Percentiles rank a stretch among this genome's conserved stretches.
These are phyloP conservation scores for Pisolithus orientalis DNA, from an alignment of 768 basidiomycete genomes.

Conservation along the genomic window DNA sequence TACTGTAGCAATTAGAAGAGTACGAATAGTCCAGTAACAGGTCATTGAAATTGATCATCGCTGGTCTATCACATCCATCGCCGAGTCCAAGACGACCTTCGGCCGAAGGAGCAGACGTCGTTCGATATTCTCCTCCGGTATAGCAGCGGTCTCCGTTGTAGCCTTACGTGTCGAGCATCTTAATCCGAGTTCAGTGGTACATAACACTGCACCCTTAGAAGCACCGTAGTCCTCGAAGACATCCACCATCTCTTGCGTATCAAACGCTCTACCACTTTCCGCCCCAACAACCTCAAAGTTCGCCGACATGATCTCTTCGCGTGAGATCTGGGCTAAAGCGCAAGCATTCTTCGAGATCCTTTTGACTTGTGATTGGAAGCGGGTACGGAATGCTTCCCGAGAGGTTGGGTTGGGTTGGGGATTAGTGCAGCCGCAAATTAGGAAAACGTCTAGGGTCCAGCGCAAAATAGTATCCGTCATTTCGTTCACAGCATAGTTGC, in stretches of 20 bases:
- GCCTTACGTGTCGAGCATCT: slow-evolving; percentile 51
- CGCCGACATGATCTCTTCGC: slow-evolving; percentile 74
- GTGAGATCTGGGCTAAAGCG: slow-evolving; percentile 54
- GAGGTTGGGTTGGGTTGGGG: slow-evolving; percentile 34
- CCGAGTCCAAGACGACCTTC: slow-evolving; percentile 75
- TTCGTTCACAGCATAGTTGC: slow-evolving; percentile 63
- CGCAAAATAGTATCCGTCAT: slow-evolving; percentile 69
- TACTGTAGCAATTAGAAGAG: not conserved
- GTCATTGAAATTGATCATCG: slow-evolving; percentile 9
- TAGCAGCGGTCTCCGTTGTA: slow-evolving; percentile 13
- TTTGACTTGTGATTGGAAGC: slow-evolving; percentile 55
- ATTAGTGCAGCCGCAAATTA: slow-evolving; percentile 53
- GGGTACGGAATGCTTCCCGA: slow-evolving; percentile 36
- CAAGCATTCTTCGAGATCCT: slow-evolving; percentile 61
- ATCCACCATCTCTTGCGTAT: slow-evolving; percentile 49
- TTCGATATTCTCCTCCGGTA: slow-evolving; percentile 43
- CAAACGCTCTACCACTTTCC: slow-evolving; percentile 47
- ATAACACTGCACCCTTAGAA: slow-evolving; percentile 48
- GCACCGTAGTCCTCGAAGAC: slow-evolving; percentile 56
- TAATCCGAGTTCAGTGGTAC: slow-evolving; percentile 68
- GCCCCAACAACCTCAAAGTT: slow-evolving; percentile 65
- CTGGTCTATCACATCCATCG: slow-evolving; percentile 43
- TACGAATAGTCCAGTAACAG: not conserved
- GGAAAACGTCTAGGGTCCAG: slow-evolving; percentile 63
- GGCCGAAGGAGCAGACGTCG: slow-evolving; percentile 57